Conservation (phyloP, 2,329 filamentous ascomycete species). For the Sporothrix protearum region DNA sequence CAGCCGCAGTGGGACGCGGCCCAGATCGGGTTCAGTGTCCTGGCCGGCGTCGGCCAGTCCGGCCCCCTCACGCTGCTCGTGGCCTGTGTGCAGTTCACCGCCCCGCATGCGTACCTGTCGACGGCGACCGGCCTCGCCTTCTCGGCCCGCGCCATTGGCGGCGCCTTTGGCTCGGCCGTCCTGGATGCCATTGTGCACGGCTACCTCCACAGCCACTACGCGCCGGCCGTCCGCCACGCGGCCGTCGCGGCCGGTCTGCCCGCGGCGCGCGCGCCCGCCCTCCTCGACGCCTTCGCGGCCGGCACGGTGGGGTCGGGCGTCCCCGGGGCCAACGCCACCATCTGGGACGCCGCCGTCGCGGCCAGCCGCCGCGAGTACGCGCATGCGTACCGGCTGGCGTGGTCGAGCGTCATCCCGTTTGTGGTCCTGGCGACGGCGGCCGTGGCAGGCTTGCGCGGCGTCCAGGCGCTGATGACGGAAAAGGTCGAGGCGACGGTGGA, state of each 20-base stretch:
- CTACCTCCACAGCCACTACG: conserved; percentile 42
- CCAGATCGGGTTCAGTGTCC: conserved; percentile 48
- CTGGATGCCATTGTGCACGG: conserved; percentile 51
- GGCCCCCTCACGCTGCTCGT: conserved; percentile 50
- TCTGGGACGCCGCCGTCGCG: conserved; percentile 39
- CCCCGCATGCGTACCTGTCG: conserved; percentile 50
- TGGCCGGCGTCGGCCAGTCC: conserved; percentile 48
- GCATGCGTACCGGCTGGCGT: conserved; percentile 47
- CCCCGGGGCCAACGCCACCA: conserved; percentile 38
- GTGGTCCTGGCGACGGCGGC: conserved; percentile 47
- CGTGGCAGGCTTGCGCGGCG: conserved; percentile 44
- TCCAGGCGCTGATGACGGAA: conserved; percentile 52
- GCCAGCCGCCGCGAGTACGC: conserved; percentile 47
- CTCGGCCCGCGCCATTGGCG: conserved; percentile 51
- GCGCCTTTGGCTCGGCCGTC: conserved; percentile 51
- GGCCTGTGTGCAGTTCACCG: conserved; percentile 51
- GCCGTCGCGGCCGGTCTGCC: conserved; percentile 45
- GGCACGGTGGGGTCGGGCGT: conserved; percentile 36
- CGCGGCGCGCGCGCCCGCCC: conserved; percentile 35
- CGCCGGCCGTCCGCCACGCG: conserved; percentile 39
- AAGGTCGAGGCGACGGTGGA: conserved; percentile 53
- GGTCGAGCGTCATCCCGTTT: conserved; percentile 51
- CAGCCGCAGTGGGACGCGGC: conserved; percentile 42
- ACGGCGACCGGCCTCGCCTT: conserved; percentile 53
- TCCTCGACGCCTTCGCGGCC: conserved; percentile 40